These are phyloP conservation scores for Emericellopsis terricola DNA, from an alignment of 495 filamentous ascomycete species.

Conservation along the genomic window DNA sequence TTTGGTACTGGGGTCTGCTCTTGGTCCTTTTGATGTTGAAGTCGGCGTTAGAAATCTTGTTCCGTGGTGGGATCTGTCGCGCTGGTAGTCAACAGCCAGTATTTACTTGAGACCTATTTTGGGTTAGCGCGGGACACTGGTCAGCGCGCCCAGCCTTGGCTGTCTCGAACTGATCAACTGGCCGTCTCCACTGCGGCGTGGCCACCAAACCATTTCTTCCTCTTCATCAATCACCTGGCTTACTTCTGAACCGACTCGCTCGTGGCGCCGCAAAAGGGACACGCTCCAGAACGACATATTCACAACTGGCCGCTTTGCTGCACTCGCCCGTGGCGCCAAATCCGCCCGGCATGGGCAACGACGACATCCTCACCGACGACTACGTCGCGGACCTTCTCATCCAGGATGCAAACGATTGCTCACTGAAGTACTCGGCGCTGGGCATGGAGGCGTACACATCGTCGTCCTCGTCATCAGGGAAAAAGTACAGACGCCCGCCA, in stretches of 20 bases:
- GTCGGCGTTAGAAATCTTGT: no score
- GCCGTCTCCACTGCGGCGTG: neutral
- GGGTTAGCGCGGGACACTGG: neutral
- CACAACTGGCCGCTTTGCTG: neutral
- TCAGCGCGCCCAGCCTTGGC: no score
- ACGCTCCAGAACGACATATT: neutral
- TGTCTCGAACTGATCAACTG: neutral
- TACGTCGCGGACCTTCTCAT: constrained; percentile 58
- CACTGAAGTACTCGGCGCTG: constrained; percentile 52
- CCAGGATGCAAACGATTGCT: constrained; percentile 49
- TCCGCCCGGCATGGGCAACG: constrained; percentile 9
- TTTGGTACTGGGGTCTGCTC: neutral
- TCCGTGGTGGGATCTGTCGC: no score
- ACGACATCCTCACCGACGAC: constrained; percentile 43
- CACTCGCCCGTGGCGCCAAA: no score
- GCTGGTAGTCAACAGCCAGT: neutral
- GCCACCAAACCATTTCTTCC: neutral
- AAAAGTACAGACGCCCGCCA: constrained; percentile 32
- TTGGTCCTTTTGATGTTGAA: no score
- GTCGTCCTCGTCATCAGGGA: no score
- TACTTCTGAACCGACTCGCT: neutral
- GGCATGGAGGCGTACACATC: constrained; percentile 61
- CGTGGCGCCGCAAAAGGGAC: neutral
- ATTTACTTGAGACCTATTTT: neutral
- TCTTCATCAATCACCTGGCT: no score